phyloP scores from a whole-genome alignment of 1,139 yeast species.

The Wickerhamomyces sp. region DNA sequence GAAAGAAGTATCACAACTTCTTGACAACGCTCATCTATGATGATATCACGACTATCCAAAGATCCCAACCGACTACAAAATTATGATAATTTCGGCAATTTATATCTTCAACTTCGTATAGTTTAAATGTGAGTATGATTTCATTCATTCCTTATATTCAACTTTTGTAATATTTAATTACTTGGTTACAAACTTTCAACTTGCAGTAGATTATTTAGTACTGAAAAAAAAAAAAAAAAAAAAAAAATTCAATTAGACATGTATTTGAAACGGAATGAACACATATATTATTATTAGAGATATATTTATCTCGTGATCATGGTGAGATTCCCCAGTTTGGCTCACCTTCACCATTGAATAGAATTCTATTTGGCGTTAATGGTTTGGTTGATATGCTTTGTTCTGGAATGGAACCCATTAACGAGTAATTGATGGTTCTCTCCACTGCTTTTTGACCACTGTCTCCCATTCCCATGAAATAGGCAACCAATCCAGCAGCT shows the following conservation, averaged over 20 bases:
- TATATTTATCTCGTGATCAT: too few species aligned
- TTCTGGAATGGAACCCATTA: conserved; percentile 26
- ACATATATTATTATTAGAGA: too few species aligned
- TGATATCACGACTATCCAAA: conserved; percentile 39
- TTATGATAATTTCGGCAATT: conserved; percentile 13
- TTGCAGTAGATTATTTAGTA: too few species aligned
- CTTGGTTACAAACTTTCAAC: too few species aligned
- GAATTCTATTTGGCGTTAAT: conserved; percentile 35
- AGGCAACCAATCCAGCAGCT: conserved; percentile 67
- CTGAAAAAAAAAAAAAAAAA: too few species aligned
- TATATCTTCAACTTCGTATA: too few species aligned
- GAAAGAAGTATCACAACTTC: conserved; percentile 62
- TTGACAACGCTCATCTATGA: conserved; percentile 59
- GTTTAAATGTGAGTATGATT: too few species aligned
- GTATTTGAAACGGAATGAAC: too few species aligned
- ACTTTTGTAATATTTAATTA: too few species aligned
- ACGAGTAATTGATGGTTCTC: conserved; percentile 28
- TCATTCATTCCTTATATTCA: too few species aligned
- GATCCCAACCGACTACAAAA: conserved; percentile 18
- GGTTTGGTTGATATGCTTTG: conserved; percentile 27
- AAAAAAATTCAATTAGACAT: too few species aligned
- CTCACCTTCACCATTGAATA: conserved; percentile 36
- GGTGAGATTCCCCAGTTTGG: conserved; percentile 29
- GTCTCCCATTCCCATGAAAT: conserved; percentile 57
- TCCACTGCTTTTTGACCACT: conserved; percentile 36